Base-by-base conservation (phyloP, 306 rosid genomes). In the Prinsepia uniflora region DNA sequence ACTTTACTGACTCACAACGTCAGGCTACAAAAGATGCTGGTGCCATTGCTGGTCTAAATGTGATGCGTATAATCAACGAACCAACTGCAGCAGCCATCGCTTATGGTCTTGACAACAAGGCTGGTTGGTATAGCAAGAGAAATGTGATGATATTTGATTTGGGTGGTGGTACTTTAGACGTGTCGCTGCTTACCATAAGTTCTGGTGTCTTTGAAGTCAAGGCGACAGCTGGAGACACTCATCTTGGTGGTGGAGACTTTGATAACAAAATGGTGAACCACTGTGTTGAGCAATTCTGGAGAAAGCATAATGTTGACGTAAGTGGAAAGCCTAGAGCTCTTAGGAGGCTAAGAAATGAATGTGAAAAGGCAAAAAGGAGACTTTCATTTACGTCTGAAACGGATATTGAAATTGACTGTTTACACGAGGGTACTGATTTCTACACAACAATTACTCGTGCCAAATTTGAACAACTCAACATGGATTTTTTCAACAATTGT, bases 41-140 rank as follows among this genome's bases (percentile, higher is more conserved):
- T 5, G 86, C 81, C 24, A 89, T 73, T 68, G 89, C 91, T 0
- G 96, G 91, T 1, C 84, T 89, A 4, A 89, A 89, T 57, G 96
- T 89, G 12, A 24, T 86, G 82, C 71, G 86, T 36, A 86, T 89
- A 6, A 84, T 86, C 0, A 89, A 89, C 6, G 96, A 89, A 69
- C 96, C 96, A 0, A 89, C 90, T n/a, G 92, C 96, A 0, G 96
- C 96, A 0, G 96, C 92, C 14, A 86, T 89, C 56, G 92, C 91
- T 0, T 89, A 86, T 4, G 96, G 96, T 8, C 85, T 89, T 30
- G 96, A 89, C 77, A 89, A 86, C 66, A 89, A 86, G 34, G 88
- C 88, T 0, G 78, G 85, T 83, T 5, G 92, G 90, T 4, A 55
- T 20, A 55, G 60, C 36, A 88, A 89, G 83, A 81, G 85, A 74